Evolutionary conservation across 371 early-diverging fungal genomes (phyloP).

Genomic region (Mucor piriformis): DNA sequence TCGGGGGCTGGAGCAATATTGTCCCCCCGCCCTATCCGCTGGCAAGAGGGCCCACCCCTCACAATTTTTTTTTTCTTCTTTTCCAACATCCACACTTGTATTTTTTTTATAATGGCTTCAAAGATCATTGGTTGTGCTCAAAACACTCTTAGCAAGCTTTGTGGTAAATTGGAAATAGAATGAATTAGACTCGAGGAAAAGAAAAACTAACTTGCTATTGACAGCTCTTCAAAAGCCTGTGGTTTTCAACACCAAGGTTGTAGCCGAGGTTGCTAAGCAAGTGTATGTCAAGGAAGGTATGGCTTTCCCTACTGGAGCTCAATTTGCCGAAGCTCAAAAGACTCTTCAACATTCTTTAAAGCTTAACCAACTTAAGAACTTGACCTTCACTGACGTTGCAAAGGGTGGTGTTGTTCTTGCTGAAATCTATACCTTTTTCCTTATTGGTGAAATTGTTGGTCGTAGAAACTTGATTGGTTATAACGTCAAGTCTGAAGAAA

Average conservation of each 20-base stretch:
- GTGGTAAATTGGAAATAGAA: conserved; percentile 35
- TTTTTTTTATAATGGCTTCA: conserved; percentile 27
- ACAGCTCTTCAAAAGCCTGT: conserved; percentile 51
- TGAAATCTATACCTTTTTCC: conserved; percentile 73
- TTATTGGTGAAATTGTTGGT: conserved; percentile 74
- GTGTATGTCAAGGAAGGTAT: conserved; percentile 73
- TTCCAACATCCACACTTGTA: background rate
- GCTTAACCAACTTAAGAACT: conserved; percentile 55
- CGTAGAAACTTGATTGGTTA: conserved; percentile 76
- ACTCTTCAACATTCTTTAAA: conserved; percentile 52
- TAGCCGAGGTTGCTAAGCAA: conserved; percentile 70
- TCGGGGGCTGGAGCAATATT: background rate
- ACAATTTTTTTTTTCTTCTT: background rate
- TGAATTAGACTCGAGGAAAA: background rate
- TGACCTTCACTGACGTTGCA: conserved; percentile 46
- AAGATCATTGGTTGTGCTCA: conserved; percentile 28
- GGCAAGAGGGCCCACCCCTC: background rate
- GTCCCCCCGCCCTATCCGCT: background rate
- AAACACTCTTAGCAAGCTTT: conserved; percentile 32
- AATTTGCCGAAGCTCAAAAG: conserved; percentile 60
- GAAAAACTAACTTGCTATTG: background rate
- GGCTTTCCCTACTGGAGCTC: conserved; percentile 63
- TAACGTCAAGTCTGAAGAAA: conserved; percentile 59
- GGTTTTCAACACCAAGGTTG: conserved; percentile 67
- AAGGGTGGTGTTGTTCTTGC: conserved; percentile 66